Conservation (phyloP, 139 green algal species). For the Chlamydomonas sp. region DNA sequence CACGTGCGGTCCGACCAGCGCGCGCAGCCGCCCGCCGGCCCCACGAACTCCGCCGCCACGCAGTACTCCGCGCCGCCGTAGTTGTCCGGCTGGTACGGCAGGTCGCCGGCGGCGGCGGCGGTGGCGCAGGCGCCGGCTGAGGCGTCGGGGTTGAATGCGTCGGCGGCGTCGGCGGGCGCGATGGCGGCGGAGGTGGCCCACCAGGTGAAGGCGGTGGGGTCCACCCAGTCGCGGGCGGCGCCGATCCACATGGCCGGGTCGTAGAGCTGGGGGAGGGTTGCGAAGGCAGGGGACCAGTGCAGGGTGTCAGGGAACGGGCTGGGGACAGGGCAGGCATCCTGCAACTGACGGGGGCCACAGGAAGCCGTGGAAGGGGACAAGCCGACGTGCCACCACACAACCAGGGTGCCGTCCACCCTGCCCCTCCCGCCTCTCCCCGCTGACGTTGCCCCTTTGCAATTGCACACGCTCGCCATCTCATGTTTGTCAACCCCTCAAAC, state of each 20-base stretch:
- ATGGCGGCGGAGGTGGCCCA: background rate
- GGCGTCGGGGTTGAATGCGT: constrained; percentile 8
- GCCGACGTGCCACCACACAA: too few species aligned
- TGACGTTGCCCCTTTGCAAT: too few species aligned
- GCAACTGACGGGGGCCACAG: too few species aligned
- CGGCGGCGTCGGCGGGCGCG: background rate
- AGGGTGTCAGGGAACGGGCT: background rate
- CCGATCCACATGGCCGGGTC: constrained; percentile 33
- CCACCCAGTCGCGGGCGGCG: background rate
- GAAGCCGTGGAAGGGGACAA: too few species aligned
- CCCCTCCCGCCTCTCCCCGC: background rate
- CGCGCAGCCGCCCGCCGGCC: background rate
- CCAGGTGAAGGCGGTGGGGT: constrained; percentile 2
- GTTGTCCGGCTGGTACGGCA: constrained; percentile 35
- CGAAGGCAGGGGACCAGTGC: background rate
- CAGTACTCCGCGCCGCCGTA: constrained; percentile 15
- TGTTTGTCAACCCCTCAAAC: too few species aligned
- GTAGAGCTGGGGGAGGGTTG: constrained; percentile 2
- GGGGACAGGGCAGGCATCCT: background rate
- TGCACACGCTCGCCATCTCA: too few species aligned
- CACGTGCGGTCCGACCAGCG: constrained; percentile 21
- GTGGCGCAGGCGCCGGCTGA: background rate
- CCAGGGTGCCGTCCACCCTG: background rate
- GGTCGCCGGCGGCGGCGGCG: background rate
- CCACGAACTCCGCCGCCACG: constrained; percentile 2